phyloP scores from a whole-genome alignment of 768 basidiomycete genomes.

The Tulasnella sp. region DNA sequence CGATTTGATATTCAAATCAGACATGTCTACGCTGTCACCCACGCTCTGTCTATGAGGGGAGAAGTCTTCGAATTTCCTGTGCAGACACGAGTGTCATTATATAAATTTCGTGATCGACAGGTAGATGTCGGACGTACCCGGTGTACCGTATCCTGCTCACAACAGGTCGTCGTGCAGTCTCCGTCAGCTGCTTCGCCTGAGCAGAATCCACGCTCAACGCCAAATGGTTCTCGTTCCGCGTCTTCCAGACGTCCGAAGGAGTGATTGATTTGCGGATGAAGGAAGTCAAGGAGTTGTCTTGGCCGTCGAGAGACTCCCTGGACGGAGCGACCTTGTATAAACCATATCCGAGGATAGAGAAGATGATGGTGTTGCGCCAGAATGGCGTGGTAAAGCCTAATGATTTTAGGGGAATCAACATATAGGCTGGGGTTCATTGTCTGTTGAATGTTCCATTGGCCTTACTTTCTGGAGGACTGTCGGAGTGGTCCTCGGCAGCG shows the following conservation, averaged over 20 bases:
- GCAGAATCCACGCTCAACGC: slow-evolving; percentile 36
- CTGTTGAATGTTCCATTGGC: too few species aligned
- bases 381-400: slow-evolving; percentile 53
- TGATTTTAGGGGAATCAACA: too few species aligned
- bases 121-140: slow-evolving; percentile 46
- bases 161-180: slow-evolving; percentile 34
- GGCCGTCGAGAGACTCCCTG: slow-evolving; percentile 29
- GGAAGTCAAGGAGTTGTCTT: slow-evolving; percentile 54
- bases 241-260: slow-evolving; percentile 44
- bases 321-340: slow-evolving; percentile 62
- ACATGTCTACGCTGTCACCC: slow-evolving; percentile 28
- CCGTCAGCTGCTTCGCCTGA: slow-evolving; percentile 35
- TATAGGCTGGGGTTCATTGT: too few species aligned
- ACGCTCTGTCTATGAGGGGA: slow-evolving; percentile 54
- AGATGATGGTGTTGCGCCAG: slow-evolving; percentile 55
- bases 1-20: slow-evolving; percentile 4
- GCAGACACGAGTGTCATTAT: slow-evolving; percentile 16
- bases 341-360: slow-evolving; percentile 39
- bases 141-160: slow-evolving; percentile 61
- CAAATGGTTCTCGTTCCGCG: slow-evolving; percentile 48
- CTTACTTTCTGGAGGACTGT: too few species aligned
- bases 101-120: background rate
- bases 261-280: slow-evolving; percentile 53
- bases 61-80: slow-evolving; percentile 45
- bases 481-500: too few species aligned